These are phyloP conservation scores for Auricularia sp. DNA, from an alignment of 768 basidiomycete species.

Conservation along the genomic window DNA sequence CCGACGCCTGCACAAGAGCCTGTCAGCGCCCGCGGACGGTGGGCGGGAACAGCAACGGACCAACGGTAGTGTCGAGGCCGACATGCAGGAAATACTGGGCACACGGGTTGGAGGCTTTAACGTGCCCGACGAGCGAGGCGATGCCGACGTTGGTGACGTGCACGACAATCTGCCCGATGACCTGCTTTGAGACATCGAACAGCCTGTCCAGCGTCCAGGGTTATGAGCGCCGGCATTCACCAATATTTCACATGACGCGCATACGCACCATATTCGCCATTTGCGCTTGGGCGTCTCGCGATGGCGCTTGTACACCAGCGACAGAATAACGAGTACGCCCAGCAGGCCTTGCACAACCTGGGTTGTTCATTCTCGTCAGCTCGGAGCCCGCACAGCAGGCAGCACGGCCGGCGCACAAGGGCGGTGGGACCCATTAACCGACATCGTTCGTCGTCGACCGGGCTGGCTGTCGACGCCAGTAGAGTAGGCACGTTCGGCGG, in stretches of 20 bases:
- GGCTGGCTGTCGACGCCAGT: conserved; percentile 2
- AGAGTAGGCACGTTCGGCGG: no score
- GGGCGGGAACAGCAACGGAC: conserved; percentile 31
- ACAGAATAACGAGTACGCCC: conserved; percentile 84
- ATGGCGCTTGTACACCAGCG: conserved; percentile 81
- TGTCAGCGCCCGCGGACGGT: no score
- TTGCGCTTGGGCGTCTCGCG: conserved; percentile 75
- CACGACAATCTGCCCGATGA: conserved; percentile 76
- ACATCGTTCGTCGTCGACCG: conserved; percentile 36
- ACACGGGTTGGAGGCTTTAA: conserved; percentile 74
- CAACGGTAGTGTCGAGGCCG: conserved; percentile 83
- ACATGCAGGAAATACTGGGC: conserved; percentile 90
- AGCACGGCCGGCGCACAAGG: conserved; percentile 23
- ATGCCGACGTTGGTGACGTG: conserved; percentile 72
- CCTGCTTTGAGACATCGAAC: conserved; percentile 90
- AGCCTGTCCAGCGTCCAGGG: conserved; percentile 38
- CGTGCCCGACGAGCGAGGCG: conserved; percentile 64
- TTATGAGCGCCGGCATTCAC: neutral
- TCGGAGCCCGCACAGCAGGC: neutral
- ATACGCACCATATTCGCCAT: conserved; percentile 78
- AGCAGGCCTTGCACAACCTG: conserved; percentile 78
- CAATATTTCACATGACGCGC: conserved; percentile 14
- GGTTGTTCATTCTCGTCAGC: neutral
- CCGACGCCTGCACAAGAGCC: conserved; percentile 52
- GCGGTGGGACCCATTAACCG: conserved; percentile 39